phyloP scores from a whole-genome alignment of 2,329 filamentous ascomycete species.

The Cladosporium sp. region DNA sequence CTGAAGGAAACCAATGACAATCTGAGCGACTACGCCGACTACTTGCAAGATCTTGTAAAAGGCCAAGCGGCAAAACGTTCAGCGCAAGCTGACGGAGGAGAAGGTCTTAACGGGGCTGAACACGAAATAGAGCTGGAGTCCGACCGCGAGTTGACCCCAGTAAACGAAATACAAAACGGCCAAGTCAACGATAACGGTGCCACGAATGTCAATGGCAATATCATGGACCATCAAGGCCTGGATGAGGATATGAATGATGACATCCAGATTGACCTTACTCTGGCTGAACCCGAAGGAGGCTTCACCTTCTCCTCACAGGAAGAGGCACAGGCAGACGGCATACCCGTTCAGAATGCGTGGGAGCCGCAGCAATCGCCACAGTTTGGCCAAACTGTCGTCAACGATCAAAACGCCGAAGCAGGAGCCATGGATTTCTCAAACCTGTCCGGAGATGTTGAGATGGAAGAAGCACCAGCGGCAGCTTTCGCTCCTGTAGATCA shows the following conservation, averaged over 20 bases:
- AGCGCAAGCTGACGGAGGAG: background rate
- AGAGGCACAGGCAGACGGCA: background rate
- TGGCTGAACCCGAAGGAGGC: conserved; percentile 27
- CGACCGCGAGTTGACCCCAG: background rate
- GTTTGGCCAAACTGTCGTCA: background rate
- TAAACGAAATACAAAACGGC: background rate
- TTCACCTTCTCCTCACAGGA: conserved; percentile 19
- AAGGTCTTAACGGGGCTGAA: background rate
- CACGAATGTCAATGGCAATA: too few relatives aligned
- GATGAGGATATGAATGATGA: background rate
- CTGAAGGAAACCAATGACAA: conserved; percentile 28
- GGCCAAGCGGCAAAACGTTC: background rate
- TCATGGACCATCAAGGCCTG: background rate
- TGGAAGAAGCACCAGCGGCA: background rate
- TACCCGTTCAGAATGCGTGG: background rate
- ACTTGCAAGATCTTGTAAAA: conserved; percentile 19
- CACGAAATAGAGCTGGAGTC: background rate
- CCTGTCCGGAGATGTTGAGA: background rate
- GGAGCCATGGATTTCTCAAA: background rate
- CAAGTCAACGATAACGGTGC: too few relatives aligned
- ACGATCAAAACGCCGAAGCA: background rate
- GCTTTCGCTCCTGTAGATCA: background rate
- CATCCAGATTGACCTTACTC: conserved; percentile 21
- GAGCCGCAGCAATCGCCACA: background rate
- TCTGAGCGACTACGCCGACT: conserved; percentile 23